These are phyloP conservation scores for Pyrenochaeta sp. DNA, from an alignment of 2,329 filamentous ascomycete genomes.

Conservation along the genomic window DNA sequence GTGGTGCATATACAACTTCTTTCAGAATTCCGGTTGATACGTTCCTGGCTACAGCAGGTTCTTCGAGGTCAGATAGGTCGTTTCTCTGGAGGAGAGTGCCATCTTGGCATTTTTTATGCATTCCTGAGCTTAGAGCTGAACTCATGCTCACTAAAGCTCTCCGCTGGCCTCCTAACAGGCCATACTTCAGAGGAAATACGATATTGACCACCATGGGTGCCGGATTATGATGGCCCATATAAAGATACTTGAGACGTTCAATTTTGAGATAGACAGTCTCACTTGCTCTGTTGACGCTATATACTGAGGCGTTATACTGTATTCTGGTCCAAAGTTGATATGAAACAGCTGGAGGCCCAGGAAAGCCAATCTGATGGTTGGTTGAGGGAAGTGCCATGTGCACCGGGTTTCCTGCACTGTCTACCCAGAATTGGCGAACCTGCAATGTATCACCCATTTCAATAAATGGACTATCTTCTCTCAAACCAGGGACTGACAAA, in stretches of 20 bases:
- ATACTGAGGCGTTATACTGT: slow-evolving; percentile 31
- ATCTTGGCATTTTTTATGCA: neutral
- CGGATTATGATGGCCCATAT: neutral
- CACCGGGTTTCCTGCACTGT: slow-evolving; percentile 17
- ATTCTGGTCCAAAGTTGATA: slow-evolving; percentile 25
- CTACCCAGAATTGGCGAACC: slow-evolving; percentile 38
- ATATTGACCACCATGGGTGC: slow-evolving; percentile 32
- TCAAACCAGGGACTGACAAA: slow-evolving; percentile 37
- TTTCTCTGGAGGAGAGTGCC: neutral
- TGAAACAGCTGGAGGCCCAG: neutral
- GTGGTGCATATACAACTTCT: neutral
- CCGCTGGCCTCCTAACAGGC: slow-evolving; percentile 11
- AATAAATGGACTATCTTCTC: slow-evolving; percentile 43
- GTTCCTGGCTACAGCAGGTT: slow-evolving; percentile 1
- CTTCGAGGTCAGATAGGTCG: neutral
- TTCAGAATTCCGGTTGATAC: neutral
- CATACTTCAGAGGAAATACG: slow-evolving; percentile 28
- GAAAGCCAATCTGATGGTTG: neutral
- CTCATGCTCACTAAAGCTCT: slow-evolving; percentile 16
- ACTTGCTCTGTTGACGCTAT: slow-evolving; percentile 28
- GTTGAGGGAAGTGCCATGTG: slow-evolving; percentile 4
- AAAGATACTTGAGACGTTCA: slow-evolving; percentile 15
- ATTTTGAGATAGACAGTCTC: slow-evolving; percentile 35
- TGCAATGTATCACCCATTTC: slow-evolving; percentile 43
- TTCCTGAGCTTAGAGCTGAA: slow-evolving; percentile 7